A percentile compares a stretch with the other conserved stretches of the same genome.
Conservation (phyloP, 2,329 filamentous ascomycete species). For the Aureobasidium pullulans region DNA sequence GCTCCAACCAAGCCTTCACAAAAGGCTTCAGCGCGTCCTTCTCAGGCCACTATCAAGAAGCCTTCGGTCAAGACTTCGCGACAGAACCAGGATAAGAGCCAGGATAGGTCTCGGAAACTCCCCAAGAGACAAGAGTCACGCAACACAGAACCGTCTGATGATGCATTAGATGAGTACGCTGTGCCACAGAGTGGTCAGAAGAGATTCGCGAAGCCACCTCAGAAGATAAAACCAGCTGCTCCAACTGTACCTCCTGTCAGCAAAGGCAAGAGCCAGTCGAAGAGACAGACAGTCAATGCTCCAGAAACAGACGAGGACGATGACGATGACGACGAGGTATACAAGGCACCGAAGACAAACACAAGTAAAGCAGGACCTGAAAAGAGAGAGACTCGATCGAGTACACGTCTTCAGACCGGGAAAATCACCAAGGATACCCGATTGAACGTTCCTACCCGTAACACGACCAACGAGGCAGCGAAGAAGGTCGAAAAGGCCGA, state of each 20-base stretch:
- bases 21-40: background rate
- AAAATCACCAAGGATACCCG: background rate
- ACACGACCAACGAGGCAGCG: background rate
- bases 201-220: background rate
- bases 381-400: background rate
- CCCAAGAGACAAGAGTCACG: background rate
- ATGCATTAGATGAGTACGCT: background rate
- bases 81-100: background rate
- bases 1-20: background rate
- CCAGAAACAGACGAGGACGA: background rate
- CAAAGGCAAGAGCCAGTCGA: background rate
- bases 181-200: background rate
- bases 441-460: background rate
- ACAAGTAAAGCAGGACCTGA: background rate
- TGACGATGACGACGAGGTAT: background rate
- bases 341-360: background rate
- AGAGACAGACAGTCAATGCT: background rate
- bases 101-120: background rate
- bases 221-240: background rate
- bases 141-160: background rate
- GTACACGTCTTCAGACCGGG: background rate
- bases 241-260: background rate
- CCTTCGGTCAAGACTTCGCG: background rate
- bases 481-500: background rate
- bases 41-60: background rate